Evolutionary conservation across 345 rosid genomes (phyloP), one percentile per base, ranked within the genome.

Genomic region (Citrus maxima): DNA sequence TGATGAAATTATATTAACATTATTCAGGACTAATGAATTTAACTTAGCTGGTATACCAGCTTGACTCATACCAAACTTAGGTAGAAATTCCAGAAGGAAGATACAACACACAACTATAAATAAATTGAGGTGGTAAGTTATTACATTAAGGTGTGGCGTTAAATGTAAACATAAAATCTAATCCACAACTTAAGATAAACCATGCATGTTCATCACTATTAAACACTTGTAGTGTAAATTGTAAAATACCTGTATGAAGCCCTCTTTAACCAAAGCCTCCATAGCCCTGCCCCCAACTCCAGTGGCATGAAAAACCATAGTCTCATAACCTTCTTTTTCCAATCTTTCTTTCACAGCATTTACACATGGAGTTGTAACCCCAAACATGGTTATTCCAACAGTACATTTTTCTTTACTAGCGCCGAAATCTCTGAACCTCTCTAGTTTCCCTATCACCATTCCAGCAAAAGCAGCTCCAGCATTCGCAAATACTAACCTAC

Each of bases 201-300:
- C 34, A 7, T 25, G 51, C 8, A 34, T 34, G 42, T 54, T 22
- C 54, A 12, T 54, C 62, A 34, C 55, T 42, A 12, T 32, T 14
- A 63, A 24, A 62, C 34, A 12, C 32, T 6, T 72, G n/a, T 16
- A 72, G 69, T 32, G 46, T 73, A 10, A 77, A 66, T 68, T 32
- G 38, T 73, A 10, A 79, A 66, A 58, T 80, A 95, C 98, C 95
- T 93, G 90, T 72, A 95, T 91, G 78, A 92, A 86, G 12, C 98
- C 99, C 82, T 92, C 87, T 64, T 85, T 82, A 77, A 93, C 93
- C 78, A 95, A 84, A 80, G 91, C 88, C 80, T 95, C 98, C 99
- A 95, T 93, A 14, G 99, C 94, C 81, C 88, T 93, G 70, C 99
- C 99, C 55, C 99, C 99, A 4, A 91, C 87, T 30, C 98, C 99